Evolutionary conservation across 2,329 filamentous ascomycete genomes (phyloP).

Genomic region (Beauveria varroae): DNA sequence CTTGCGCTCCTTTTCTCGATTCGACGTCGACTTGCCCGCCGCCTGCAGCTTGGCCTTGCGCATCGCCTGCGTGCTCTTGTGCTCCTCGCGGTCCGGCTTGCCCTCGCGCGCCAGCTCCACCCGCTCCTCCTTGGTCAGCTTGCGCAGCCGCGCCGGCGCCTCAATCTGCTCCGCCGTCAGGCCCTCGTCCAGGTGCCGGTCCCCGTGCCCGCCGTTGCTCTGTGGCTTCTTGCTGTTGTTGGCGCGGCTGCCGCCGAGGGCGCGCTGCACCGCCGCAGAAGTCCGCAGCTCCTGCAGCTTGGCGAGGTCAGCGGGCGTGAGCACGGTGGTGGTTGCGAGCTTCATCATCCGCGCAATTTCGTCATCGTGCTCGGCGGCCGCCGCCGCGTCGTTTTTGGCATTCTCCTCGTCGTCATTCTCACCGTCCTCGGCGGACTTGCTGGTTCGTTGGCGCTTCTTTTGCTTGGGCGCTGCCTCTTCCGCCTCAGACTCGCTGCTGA

Average conservation of each 20-base stretch:
- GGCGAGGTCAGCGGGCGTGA: constrained; percentile 91
- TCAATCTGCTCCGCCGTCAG: constrained; percentile 90
- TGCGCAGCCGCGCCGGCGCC: constrained; percentile 71
- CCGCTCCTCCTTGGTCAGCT: constrained; percentile 83
- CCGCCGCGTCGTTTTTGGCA: constrained; percentile 25
- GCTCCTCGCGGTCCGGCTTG: constrained; percentile 67
- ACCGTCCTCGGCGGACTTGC: constrained; percentile 14
- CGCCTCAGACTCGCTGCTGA: constrained; percentile 61
- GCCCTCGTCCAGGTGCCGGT: constrained; percentile 74
- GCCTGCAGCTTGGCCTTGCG: constrained; percentile 80
- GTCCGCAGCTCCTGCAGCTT: constrained; percentile 86
- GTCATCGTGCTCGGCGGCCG: constrained; percentile 25
- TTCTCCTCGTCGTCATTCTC: constrained; percentile 21
- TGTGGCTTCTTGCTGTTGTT: constrained; percentile 37
- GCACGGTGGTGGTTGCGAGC: constrained; percentile 85
- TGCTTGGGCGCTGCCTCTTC: constrained; percentile 65
- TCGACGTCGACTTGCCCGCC: constrained; percentile 92
- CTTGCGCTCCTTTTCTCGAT: constrained; percentile 90
- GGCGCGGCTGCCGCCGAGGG: constrained; percentile 42
- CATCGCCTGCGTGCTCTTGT: constrained; percentile 79
- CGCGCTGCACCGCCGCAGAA: constrained; percentile 62
- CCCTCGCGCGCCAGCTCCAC: constrained; percentile 76
- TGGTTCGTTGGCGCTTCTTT: constrained; percentile 32
- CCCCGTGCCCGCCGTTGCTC: constrained; percentile 27
- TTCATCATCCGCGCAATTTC: constrained; percentile 52